These are phyloP conservation scores for Nosema muscidifuracis DNA, from an alignment of 371 early-diverging fungal species.

Conservation along the genomic window DNA sequence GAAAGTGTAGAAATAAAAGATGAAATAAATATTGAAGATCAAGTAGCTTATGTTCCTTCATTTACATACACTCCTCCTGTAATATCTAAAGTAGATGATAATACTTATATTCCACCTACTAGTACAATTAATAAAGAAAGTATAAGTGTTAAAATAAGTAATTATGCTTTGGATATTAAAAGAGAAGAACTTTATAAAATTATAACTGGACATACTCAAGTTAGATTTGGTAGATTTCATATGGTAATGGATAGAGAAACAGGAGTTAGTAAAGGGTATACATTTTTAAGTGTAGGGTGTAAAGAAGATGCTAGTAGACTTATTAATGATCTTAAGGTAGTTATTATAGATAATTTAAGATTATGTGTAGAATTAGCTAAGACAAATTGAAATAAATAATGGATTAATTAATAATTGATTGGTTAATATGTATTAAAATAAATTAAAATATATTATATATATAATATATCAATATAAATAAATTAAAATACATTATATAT, in stretches of 20 bases:
- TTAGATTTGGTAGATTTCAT: slow-evolving; percentile 28
- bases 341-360: slow-evolving; percentile 26
- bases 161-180: slow-evolving; percentile 24
- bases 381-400: too few relatives aligned
- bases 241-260: slow-evolving; percentile 44
- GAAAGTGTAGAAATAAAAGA: slow-evolving; percentile 6
- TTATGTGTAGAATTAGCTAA: slow-evolving; percentile 30
- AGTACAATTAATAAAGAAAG: not conserved
- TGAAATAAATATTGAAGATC: not conserved
- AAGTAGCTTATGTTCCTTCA: slow-evolving; percentile 14
- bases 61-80: not conserved
- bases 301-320: slow-evolving; percentile 38
- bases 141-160: slow-evolving; percentile 30
- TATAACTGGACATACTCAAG: slow-evolving; percentile 4
- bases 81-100: not conserved
- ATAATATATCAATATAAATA: not conserved
- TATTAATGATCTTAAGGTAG: slow-evolving; percentile 21
- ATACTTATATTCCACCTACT: not conserved
- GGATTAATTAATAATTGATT: not conserved
- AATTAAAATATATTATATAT: not conserved
- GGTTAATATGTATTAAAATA: not conserved
- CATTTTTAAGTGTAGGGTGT: slow-evolving; percentile 39
- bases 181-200: slow-evolving; percentile 17
- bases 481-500: not conserved
- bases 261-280: slow-evolving; percentile 42